Base-by-base conservation (phyloP, 306 rosid genomes). In the Medicago lupulina region DNA sequence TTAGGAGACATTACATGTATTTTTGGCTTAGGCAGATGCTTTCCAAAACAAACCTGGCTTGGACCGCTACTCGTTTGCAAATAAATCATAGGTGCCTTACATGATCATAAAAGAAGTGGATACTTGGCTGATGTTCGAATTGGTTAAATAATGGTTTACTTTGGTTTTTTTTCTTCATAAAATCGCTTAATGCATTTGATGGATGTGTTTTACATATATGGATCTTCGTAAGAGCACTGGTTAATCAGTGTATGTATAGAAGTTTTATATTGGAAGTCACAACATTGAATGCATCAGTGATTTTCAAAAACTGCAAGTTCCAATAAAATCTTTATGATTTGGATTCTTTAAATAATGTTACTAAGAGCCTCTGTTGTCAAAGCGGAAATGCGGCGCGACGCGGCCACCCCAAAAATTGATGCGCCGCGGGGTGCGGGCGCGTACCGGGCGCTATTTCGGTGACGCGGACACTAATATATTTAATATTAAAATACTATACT, bases 11-110 rank as follows among this genome's bases (percentile, higher is more conserved):
- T n/a, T n/a, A n/a, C n/a, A n/a, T n/a, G n/a, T n/a, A n/a, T n/a
- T n/a, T n/a, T n/a, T n/a, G n/a, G n/a, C n/a, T n/a, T n/a, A 41
- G 60, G 54, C 21, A 31, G 49, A 16, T 68, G 78, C 39, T 67
- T 78, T 36, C 69, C 12, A 7, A 79, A 54, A 2, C 66, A 43
- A 39, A 14, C 40, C 25, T 75, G 71, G 34, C 67, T 74, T 70
- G 80, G 70, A 25, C 67, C 63, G 58, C 67, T 17, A 62, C 74
- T 79, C 58, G 43, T 66, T 70, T 75, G 46, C 70, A 21, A 63
- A 55, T 55, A 78, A 54, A 46, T 44, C 54, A 19, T 65, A 53
- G 60, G 18, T 75, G 59, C 41, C 68, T 67, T 76, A 13, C 41
- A 8, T 63, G 59, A 72, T 64, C 61, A 65, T 54, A 16, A 54